Evolutionary conservation across 1,139 yeast species (phyloP), one percentile per base, ranked within the genome.

Genomic region (Komagataea norvegica): DNA sequence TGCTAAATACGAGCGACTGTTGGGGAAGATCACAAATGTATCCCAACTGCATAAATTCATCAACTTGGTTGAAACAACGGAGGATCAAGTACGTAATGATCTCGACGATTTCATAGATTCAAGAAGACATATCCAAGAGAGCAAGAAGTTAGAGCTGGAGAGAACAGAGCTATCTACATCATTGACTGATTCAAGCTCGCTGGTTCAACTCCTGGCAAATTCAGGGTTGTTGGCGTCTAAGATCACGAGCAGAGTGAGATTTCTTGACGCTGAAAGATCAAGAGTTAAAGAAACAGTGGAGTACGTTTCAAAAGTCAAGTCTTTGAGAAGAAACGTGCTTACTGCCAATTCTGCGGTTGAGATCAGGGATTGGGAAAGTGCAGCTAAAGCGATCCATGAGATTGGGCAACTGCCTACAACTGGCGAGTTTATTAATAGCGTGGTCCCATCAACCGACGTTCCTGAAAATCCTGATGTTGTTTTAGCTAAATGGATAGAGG

Each of bases 371-470:
- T 80, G 93, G 87, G 77, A 73, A 41, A 55, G 71, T 34, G 91
- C 94, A 1, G 88, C 95, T 1, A 63, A 64, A 38, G 74, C 85
- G 31, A 77, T 87, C 9, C 55, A 67, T 16, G 67, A 70, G 20
- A 77, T 78, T 8, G 63, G 74, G 17, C 52, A 65, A 20, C 61
- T 85, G 23, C 86, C 94, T 0, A 56, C 84, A 17, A 65, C 60
- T 10, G 89, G 95, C n/a, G 67, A 72, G 40, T 88, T 81, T 59
- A 91, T 95, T 2, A 73, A 79, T 35, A 77, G 72, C 33, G 86
- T 85, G 52, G 91, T 91, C n/a, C 98, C 99, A 0, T 79, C 95
- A 0, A 70, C 85, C 8, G 94, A 86, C 38, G 71, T 88, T n/a
- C 96, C 96, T 0, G 95, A 86, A 40, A 65, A 73, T 37, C 97